Evolutionary conservation across 2,329 filamentous ascomycete species (phyloP).

Genomic region (Penicillium frequentans): DNA sequence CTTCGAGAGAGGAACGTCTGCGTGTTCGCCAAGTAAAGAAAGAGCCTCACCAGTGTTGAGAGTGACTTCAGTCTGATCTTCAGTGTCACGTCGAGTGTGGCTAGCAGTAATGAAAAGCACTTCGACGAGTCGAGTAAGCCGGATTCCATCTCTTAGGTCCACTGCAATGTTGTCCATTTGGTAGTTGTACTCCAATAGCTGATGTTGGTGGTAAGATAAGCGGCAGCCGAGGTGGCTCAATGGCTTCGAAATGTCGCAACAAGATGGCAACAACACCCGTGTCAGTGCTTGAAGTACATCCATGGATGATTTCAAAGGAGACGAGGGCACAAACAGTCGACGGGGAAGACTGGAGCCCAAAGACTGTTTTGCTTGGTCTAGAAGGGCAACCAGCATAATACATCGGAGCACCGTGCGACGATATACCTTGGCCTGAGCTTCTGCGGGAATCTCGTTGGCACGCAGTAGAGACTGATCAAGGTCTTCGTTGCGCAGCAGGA

Average conservation of each 20-base stretch:
- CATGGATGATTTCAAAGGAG: conserved; percentile 57
- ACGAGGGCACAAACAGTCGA: conserved; percentile 54
- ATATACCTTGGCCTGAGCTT: conserved; percentile 51
- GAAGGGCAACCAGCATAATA: conserved; percentile 59
- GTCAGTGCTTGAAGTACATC: conserved; percentile 54
- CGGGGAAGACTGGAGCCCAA: conserved; percentile 29
- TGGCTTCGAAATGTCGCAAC: conserved; percentile 57
- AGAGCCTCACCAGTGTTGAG: conserved; percentile 48
- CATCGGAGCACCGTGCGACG: conserved; percentile 58
- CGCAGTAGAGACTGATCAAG: conserved; percentile 29
- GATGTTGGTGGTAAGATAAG: conserved; percentile 55
- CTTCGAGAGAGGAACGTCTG: conserved; percentile 53
- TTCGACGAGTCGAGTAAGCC: conserved; percentile 61
- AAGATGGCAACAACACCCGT: conserved; percentile 57
- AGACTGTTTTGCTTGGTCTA: conserved; percentile 55
- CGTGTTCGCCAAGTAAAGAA: conserved; percentile 33
- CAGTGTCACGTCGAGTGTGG: conserved; percentile 27
- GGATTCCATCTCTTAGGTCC: conserved; percentile 62
- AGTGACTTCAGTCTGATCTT: conserved; percentile 46
- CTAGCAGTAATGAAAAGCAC: conserved; percentile 51
- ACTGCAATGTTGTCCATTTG: conserved; percentile 60
- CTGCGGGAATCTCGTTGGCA: conserved; percentile 36
- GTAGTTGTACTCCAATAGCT: conserved; percentile 60
- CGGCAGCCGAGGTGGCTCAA: conserved; percentile 59
- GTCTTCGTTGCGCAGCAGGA: conserved; percentile 61